phyloP scores from a whole-genome alignment of 2,329 filamentous ascomycete genomes.

The Sordariomycetes sp. region DNA sequence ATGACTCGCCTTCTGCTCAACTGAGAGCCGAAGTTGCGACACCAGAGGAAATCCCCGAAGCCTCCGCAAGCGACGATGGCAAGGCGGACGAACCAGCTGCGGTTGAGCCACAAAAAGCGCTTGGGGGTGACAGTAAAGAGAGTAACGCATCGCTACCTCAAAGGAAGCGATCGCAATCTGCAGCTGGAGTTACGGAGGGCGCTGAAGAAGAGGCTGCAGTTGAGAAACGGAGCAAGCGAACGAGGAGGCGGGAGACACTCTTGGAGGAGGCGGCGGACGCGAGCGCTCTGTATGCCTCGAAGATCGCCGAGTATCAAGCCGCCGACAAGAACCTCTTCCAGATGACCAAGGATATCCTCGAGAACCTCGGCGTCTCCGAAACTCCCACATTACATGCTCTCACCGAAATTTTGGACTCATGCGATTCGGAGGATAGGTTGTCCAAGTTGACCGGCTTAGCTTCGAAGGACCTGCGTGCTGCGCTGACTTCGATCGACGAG shows the following conservation, averaged over 20 bases:
- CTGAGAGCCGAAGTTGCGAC: conserved; percentile 2
- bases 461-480: conserved; percentile 33
- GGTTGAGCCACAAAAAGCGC: conserved; percentile 11
- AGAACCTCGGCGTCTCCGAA: conserved; percentile 40
- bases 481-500: conserved; percentile 36
- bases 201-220: conserved; percentile 42
- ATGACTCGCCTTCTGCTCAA: conserved; percentile 3
- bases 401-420: conserved; percentile 37
- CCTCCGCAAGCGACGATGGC: not conserved
- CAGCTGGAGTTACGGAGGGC: conserved; percentile 41
- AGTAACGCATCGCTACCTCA: conserved; percentile 26
- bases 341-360: conserved; percentile 38
- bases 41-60: not conserved
- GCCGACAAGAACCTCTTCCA: conserved; percentile 42
- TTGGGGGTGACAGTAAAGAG: conserved; percentile 17
- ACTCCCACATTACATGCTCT: conserved; percentile 28
- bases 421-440: conserved; percentile 34
- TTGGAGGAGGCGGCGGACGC: conserved; percentile 39
- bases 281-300: conserved; percentile 35
- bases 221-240: conserved; percentile 52
- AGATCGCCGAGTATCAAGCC: conserved; percentile 42
- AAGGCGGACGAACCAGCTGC: not conserved
- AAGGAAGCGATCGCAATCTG: conserved; percentile 50
- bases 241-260: conserved; percentile 44
- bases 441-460: conserved; percentile 30